Evolutionary conservation across 208 protist species (phyloP).

Genomic region (Phytomonas francai): DNA sequence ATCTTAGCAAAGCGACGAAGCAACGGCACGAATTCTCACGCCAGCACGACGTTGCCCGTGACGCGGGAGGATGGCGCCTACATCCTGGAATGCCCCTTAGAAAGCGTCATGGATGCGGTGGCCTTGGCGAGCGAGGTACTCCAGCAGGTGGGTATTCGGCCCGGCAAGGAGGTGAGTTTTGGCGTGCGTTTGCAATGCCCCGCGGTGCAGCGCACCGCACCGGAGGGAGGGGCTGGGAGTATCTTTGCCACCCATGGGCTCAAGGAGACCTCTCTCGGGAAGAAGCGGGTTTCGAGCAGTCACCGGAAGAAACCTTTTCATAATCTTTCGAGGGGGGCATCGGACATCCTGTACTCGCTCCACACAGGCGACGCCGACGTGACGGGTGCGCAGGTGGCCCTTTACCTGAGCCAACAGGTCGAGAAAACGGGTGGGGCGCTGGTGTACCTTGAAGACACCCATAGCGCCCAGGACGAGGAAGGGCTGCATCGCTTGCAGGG

Average conservation of each 20-base stretch:
- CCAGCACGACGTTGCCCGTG: background rate
- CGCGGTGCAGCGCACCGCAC: slow-evolving; percentile 3
- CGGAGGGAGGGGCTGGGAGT: background rate
- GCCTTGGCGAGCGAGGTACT: slow-evolving; percentile 26
- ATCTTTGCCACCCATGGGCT: background rate
- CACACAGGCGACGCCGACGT: slow-evolving; percentile 59
- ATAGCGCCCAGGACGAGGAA: slow-evolving; percentile 31
- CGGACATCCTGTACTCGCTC: slow-evolving; percentile 28
- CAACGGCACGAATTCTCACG: background rate
- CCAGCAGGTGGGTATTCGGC: slow-evolving; percentile 22
- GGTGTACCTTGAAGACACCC: slow-evolving; percentile 63
- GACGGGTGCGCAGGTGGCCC: slow-evolving; percentile 56
- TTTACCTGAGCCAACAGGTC: slow-evolving; percentile 65
- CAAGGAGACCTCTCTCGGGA: background rate
- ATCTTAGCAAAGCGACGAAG: background rate
- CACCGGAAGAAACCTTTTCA: background rate
- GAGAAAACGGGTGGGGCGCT: slow-evolving; percentile 24
- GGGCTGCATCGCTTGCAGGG: slow-evolving; percentile 46
- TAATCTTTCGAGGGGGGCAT: background rate
- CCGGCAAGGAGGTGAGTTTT: slow-evolving; percentile 26
- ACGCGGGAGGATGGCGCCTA: slow-evolving; percentile 9
- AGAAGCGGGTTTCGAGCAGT: background rate
- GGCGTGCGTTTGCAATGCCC: slow-evolving; percentile 30
- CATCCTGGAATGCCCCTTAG: slow-evolving; percentile 29
- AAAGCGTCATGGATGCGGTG: slow-evolving; percentile 32